Evolutionary conservation across 2,329 filamentous ascomycete genomes (phyloP).

Genomic region (Sporothrix mexicana): DNA sequence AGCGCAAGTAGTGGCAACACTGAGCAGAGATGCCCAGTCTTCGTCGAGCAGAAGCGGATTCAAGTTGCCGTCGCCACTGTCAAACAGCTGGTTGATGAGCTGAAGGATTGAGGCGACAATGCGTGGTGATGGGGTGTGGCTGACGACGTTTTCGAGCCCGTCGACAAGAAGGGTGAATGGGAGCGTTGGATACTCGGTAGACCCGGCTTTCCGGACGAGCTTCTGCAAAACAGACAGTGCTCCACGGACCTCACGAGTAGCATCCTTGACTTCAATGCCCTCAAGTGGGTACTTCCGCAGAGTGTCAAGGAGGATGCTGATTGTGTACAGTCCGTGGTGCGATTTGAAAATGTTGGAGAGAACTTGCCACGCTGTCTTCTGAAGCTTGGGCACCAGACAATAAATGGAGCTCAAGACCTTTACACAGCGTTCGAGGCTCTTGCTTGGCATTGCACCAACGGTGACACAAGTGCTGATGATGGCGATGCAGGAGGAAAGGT

Average conservation of each 20-base stretch:
- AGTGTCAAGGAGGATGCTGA: slow-evolving; percentile 69
- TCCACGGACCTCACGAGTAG: slow-evolving; percentile 64
- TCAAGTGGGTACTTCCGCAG: slow-evolving; percentile 57
- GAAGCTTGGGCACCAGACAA: slow-evolving; percentile 65
- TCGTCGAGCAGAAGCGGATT: slow-evolving; percentile 66
- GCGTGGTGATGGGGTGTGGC: slow-evolving; percentile 52
- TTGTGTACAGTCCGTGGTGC: slow-evolving; percentile 72
- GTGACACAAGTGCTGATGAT: slow-evolving; percentile 74
- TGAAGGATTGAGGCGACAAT: slow-evolving; percentile 56
- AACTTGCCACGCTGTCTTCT: slow-evolving; percentile 71
- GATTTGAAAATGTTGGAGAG: slow-evolving; percentile 74
- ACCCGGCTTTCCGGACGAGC: slow-evolving; percentile 63
- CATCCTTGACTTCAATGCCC: slow-evolving; percentile 57
- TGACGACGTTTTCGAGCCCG: slow-evolving; percentile 59
- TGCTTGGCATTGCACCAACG: slow-evolving; percentile 70
- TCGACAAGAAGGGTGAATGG: slow-evolving; percentile 65
- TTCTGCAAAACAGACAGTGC: slow-evolving; percentile 68
- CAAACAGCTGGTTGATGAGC: slow-evolving; percentile 62
- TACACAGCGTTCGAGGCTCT: slow-evolving; percentile 68
- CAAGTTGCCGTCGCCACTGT: slow-evolving; percentile 57
- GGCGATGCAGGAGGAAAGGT: slow-evolving; percentile 70
- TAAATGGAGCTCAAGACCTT: slow-evolving; percentile 75
- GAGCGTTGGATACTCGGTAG: slow-evolving; percentile 65
- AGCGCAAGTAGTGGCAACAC: slow-evolving; percentile 63
- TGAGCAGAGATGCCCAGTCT: slow-evolving; percentile 67